Percentiles rank a stretch among this genome's conserved stretches.
Evolutionary conservation across 345 rosid genomes (phyloP).

Genomic region (Gossypium thurberi): DNA sequence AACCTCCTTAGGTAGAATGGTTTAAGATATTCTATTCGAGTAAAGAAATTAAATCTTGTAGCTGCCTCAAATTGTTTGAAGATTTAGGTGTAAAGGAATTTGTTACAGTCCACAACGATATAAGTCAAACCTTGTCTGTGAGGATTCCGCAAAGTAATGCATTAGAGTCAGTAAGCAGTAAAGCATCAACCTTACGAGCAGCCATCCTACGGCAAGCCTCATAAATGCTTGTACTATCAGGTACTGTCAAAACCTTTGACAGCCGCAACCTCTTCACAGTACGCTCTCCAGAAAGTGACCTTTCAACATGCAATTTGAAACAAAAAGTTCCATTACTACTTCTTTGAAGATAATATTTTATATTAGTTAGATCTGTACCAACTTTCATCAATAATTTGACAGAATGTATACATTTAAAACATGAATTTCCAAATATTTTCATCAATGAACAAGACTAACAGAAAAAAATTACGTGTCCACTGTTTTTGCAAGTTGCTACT

Average conservation of each 20-base stretch:
- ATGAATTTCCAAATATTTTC: neutral
- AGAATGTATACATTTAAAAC: neutral
- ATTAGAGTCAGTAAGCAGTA: slow-evolving; percentile 85
- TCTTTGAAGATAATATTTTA: neutral
- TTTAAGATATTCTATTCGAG: neutral
- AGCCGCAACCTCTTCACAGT: slow-evolving; percentile 82
- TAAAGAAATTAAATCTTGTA: neutral
- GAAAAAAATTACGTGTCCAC: neutral
- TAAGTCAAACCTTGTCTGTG: slow-evolving; percentile 70
- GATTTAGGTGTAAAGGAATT: neutral
- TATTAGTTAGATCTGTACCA: neutral
- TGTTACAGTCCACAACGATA: neutral
- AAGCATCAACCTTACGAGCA: slow-evolving; percentile 90
- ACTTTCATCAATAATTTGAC: neutral
- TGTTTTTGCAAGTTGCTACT: neutral
- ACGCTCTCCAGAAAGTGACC: slow-evolving; percentile 85
- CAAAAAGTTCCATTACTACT: neutral
- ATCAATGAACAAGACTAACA: neutral
- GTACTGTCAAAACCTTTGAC: slow-evolving; percentile 89
- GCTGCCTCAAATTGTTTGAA: neutral
- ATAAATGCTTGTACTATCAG: slow-evolving; percentile 66
- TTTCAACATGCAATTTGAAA: slow-evolving; percentile 23
- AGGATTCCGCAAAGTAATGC: slow-evolving; percentile 98
- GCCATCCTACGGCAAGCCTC: slow-evolving; percentile 98
- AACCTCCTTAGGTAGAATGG: neutral